phyloP scores from a whole-genome alignment of 1,139 yeast species.

The Scheffersomyces lignicola region DNA sequence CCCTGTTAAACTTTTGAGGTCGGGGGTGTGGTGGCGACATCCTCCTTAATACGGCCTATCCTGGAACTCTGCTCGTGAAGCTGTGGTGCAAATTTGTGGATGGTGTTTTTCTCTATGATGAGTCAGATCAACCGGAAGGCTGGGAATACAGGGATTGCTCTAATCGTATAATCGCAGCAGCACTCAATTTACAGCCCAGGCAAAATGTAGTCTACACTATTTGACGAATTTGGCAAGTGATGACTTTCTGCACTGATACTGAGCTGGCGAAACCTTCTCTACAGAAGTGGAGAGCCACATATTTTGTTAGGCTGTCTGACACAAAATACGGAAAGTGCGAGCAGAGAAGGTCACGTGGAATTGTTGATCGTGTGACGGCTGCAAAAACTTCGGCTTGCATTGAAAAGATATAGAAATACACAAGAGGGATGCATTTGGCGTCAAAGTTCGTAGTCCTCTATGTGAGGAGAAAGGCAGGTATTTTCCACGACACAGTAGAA shows the following conservation, averaged over 20 bases:
- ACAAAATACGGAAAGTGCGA: too few species aligned
- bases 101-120: background rate
- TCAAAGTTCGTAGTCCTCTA: background rate
- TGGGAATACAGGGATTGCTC: background rate
- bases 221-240: background rate
- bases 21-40: slow-evolving; percentile 1
- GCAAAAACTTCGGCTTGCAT: background rate
- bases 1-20: slow-evolving; percentile 4
- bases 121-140: background rate
- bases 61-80: too few species aligned
- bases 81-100: too few species aligned
- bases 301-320: background rate
- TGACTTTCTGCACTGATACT: background rate
- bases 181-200: background rate
- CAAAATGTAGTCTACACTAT: background rate
- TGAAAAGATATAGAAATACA: background rate
- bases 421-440: background rate
- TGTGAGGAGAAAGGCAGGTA: background rate
- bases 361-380: slow-evolving; percentile 1
- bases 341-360: slow-evolving; percentile 2
- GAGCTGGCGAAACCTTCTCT: background rate
- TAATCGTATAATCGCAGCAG: background rate
- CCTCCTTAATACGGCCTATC: background rate
- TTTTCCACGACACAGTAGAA: background rate
- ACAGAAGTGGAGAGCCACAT: slow-evolving; percentile 1